Conservation (phyloP, 495 filamentous ascomycete genomes). For the Bryoglossum gracile region DNA sequence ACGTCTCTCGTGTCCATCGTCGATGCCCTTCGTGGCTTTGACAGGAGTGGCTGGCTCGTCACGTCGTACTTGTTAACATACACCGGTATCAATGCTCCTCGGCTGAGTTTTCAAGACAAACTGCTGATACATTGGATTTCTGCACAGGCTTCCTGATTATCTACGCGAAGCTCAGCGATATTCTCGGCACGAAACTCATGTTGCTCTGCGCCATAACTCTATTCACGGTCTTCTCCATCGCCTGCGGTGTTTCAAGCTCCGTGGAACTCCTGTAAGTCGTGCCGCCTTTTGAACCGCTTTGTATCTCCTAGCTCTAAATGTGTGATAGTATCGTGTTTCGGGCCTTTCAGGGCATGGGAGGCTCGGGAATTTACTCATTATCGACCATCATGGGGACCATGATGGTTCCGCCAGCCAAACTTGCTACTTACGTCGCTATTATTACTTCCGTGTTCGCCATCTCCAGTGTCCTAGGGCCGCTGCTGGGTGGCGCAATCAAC, state of each 20-base stretch:
- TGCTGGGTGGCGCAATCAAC: slow-evolving; percentile 41
- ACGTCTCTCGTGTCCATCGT: slow-evolving; percentile 51
- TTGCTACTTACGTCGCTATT: slow-evolving; percentile 29
- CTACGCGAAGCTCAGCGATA: slow-evolving; percentile 43
- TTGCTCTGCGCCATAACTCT: slow-evolving; percentile 38
- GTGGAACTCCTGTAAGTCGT: slow-evolving; percentile 32
- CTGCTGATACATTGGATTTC: neutral
- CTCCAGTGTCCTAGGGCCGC: slow-evolving; percentile 35
- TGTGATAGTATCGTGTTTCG: slow-evolving; percentile 28
- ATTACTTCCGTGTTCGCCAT: slow-evolving; percentile 26
- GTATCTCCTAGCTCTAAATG: neutral
- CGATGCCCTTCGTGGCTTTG: slow-evolving; percentile 41
- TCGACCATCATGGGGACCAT: slow-evolving; percentile 42
- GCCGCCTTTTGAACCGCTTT: neutral
- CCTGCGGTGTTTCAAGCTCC: slow-evolving; percentile 37
- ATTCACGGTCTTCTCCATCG: slow-evolving; percentile 47
- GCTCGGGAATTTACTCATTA: slow-evolving; percentile 38
- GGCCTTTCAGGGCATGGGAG: slow-evolving; percentile 36
- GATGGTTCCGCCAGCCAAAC: slow-evolving; percentile 33
- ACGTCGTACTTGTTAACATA: slow-evolving; percentile 52
- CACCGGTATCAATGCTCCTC: slow-evolving; percentile 43
- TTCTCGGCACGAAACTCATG: slow-evolving; percentile 40
- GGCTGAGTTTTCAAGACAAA: slow-evolving; percentile 28
- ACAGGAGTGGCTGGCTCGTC: slow-evolving; percentile 46
- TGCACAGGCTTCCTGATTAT: slow-evolving; percentile 28